Percentiles rank a stretch among this genome's conserved stretches.
These are phyloP conservation scores for Rhodotorula taiwanensis DNA, from an alignment of 768 basidiomycete species.

Conservation along the genomic window DNA sequence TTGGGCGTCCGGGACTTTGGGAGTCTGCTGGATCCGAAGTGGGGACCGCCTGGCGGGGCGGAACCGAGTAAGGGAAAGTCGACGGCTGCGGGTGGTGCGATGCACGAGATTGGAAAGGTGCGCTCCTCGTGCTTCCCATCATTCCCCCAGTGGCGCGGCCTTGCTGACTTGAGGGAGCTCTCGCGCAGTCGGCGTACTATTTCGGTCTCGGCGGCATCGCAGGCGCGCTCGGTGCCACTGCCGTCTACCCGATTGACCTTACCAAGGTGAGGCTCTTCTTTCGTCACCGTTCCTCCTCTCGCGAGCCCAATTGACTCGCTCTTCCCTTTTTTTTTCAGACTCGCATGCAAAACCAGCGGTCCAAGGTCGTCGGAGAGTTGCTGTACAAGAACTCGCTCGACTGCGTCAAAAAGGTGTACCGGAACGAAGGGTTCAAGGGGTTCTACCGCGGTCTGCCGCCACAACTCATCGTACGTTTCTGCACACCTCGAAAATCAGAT, in stretches of 20 bases:
- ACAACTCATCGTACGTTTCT: slow-evolving; percentile 67
- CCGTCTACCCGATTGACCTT: slow-evolving; percentile 71
- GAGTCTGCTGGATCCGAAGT: slow-evolving; percentile 81
- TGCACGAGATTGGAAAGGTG: slow-evolving; percentile 36
- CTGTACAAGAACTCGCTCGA: slow-evolving; percentile 94
- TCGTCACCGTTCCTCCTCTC: too few species aligned
- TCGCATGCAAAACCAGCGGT: slow-evolving; percentile 96
- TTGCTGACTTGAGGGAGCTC: slow-evolving; percentile 37
- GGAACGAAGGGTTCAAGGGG: slow-evolving; percentile 87
- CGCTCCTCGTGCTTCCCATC: too few species aligned
- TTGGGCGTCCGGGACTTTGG: slow-evolving; percentile 85
- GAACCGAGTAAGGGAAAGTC: neutral
- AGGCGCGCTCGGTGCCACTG: slow-evolving; percentile 91
- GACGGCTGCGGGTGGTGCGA: slow-evolving; percentile 10
- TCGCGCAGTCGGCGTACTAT: slow-evolving; percentile 71
- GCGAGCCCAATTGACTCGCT: neutral
- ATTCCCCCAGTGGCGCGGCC: slow-evolving; percentile 42
- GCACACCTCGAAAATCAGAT: neutral
- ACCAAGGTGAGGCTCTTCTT: slow-evolving; percentile 8
- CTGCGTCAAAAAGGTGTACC: slow-evolving; percentile 86
- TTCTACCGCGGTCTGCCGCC: slow-evolving; percentile 96
- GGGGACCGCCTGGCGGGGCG: slow-evolving; percentile 50
- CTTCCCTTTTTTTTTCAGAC: slow-evolving; percentile 35
- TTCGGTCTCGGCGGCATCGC: slow-evolving; percentile 82
- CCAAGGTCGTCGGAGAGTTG: slow-evolving; percentile 90